Evolutionary conservation across 2,329 filamentous ascomycete genomes (phyloP), one percentile per base, ranked within the genome.

Genomic region (Trichoderma citrinoviride): DNA sequence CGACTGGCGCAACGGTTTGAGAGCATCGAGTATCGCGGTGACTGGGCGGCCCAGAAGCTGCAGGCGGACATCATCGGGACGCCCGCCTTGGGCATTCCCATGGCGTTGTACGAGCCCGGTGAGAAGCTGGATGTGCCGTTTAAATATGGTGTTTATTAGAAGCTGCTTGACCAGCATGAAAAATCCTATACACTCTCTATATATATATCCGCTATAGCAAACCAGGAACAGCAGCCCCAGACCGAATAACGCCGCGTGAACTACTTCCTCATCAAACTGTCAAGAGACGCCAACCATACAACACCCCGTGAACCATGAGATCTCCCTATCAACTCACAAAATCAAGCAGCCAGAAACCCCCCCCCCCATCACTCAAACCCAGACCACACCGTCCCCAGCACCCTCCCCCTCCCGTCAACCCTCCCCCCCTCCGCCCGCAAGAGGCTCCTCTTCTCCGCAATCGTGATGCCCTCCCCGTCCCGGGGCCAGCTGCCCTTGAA

Each of bases 401-500:
- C 81, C 68, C 79, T 84, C 0, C 87, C 88, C 41, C 80, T 81
- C 14, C 75, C 80, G 72, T 90, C 85, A 70, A 92, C 86, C 68
- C 76, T 77, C 10, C 92, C 85, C 1, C 89, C 90, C 75, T 92
- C 90, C 1, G 77, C 79, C 66, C 80, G 79, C 67, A 92, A 74
- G 61, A 92, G 72, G 67, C 76, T 74, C 72, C 85, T 81, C 80
- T 91, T 91, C 77, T 88, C 87, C 40, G 83, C 82, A 65, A 89
- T 81, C 55, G 87, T 87, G 65, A 85, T 82, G 1, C 86, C 86
- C 69, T 87, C 84, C 0, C 86, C 87, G 43, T 84, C 81, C 62
- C 81, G 81, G 3, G 86, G 82, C 81, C 86, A 87, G 68, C 85
- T 83, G 3, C 89, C 89, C 75, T 88, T 87, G 79, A 91, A 92